phyloP scores from a whole-genome alignment of 1,284 basidiomycete genomes.

The Mycena sp. region DNA sequence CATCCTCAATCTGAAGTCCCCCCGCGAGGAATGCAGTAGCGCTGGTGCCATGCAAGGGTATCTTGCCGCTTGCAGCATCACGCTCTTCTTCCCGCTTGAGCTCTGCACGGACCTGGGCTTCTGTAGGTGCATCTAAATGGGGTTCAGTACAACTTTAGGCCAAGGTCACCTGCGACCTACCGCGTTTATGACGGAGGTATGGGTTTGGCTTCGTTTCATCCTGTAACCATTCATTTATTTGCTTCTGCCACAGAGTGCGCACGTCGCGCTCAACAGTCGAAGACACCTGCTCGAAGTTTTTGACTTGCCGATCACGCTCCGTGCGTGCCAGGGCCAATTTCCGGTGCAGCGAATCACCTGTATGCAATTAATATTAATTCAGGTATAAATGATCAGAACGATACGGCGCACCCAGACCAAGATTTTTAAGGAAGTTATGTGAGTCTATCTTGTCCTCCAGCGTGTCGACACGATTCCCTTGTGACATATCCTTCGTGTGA shows the following conservation, averaged over 20 bases:
- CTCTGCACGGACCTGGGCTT: slow-evolving; percentile 14
- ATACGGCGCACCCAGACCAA: slow-evolving; percentile 19
- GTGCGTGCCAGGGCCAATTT: slow-evolving; percentile 6
- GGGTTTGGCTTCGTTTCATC: slow-evolving; percentile 19
- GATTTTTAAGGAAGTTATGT: slow-evolving; percentile 33
- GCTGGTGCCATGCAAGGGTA: not conserved
- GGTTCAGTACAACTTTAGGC: not conserved
- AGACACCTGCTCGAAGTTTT: slow-evolving; percentile 19
- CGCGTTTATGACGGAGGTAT: not conserved
- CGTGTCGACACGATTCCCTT: slow-evolving; percentile 32
- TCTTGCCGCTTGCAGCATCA: not conserved
- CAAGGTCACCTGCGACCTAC: not conserved
- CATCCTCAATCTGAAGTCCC: slow-evolving; percentile 19
- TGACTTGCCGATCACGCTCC: slow-evolving; percentile 23
- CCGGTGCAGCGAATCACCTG: slow-evolving; percentile 10
- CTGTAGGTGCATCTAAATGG: slow-evolving; percentile 4
- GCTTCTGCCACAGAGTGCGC: slow-evolving; percentile 17
- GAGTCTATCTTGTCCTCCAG: slow-evolving; percentile 35
- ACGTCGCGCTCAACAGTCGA: not conserved
- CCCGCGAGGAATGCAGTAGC: slow-evolving; percentile 14
- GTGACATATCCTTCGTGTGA: slow-evolving; percentile 37
- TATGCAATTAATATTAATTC: not conserved
- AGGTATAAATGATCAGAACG: not conserved
- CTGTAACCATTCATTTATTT: slow-evolving; percentile 16
- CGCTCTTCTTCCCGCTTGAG: slow-evolving; percentile 14